Evolutionary conservation across 1,139 yeast genomes (phyloP).

Genomic region (Saccharomyces hybrid): DNA sequence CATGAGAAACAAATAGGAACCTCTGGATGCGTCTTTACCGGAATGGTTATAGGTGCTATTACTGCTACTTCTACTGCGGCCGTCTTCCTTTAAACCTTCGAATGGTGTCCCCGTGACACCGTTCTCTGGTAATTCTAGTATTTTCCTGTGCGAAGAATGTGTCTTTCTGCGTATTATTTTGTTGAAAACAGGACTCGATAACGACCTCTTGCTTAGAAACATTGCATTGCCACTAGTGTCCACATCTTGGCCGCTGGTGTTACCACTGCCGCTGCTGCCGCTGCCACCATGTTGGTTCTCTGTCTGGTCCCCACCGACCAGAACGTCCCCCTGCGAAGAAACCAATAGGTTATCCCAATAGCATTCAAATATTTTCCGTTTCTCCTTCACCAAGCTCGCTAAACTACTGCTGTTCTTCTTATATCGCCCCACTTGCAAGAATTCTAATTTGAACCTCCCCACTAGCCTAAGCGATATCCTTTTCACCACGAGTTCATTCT

Average conservation of each 20-base stretch:
- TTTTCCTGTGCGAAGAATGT: conserved; percentile 5
- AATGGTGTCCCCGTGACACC: conserved; percentile 36
- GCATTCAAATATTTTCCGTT: conserved; percentile 43
- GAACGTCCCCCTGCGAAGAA: conserved; percentile 39
- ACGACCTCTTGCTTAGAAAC: conserved; percentile 4
- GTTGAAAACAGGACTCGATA: conserved; percentile 9
- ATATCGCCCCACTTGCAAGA: conserved; percentile 35
- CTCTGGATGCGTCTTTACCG: background rate
- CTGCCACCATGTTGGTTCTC: background rate
- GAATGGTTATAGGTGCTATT: background rate
- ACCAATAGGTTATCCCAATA: conserved; percentile 55
- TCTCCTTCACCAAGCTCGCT: conserved; percentile 44
- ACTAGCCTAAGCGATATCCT: conserved; percentile 40
- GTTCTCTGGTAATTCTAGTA: conserved; percentile 22
- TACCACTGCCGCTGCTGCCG: background rate
- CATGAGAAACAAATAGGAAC: conserved; percentile 34
- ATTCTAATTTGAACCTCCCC: conserved; percentile 52
- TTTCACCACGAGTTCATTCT: conserved; percentile 45
- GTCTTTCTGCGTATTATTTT: conserved; percentile 2
- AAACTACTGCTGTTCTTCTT: conserved; percentile 35
- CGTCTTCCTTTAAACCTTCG: conserved; percentile 20
- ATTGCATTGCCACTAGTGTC: background rate
- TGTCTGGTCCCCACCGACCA: conserved; percentile 39
- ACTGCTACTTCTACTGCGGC: conserved; percentile 14
- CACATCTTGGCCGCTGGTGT: background rate